A percentile compares a stretch with the other conserved stretches of the same genome.
phyloP scores from a whole-genome alignment of 768 basidiomycete species.

The Trametes cubensis region DNA sequence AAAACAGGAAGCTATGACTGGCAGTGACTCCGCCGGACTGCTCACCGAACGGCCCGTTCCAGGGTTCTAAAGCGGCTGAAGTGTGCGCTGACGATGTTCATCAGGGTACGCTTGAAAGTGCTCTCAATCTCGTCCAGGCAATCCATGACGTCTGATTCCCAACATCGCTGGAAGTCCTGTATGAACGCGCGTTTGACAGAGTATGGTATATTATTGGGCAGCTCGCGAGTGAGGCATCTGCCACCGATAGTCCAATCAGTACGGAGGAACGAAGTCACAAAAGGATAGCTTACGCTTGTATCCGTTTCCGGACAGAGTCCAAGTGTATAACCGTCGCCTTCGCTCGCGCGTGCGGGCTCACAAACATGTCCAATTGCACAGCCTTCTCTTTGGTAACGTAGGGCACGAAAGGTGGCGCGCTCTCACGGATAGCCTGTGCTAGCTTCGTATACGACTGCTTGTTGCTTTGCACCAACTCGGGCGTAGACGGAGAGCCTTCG shows the following conservation, averaged over 20 bases:
- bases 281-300: neutral
- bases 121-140: constrained; percentile 41
- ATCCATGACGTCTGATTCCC: constrained; percentile 38
- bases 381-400: constrained; percentile 23
- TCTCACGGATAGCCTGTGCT: constrained; percentile 39
- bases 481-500: constrained; percentile 28
- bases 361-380: neutral
- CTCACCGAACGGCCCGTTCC: constrained; percentile 1
- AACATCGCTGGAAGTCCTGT: constrained; percentile 38
- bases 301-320: neutral
- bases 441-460: constrained; percentile 38
- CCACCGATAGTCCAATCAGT: neutral
- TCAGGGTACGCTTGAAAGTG: constrained; percentile 36
- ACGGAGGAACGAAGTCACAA: neutral
- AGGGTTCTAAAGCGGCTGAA: constrained; percentile 41
- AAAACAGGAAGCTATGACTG: too few species aligned
- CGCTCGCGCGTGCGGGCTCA: neutral
- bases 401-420: constrained; percentile 47
- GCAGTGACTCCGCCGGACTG: too few species aligned
- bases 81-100: constrained; percentile 33
- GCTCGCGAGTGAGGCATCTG: constrained; percentile 47
- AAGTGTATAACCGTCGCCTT: neutral
- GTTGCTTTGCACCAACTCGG: constrained; percentile 41
- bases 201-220: constrained; percentile 48
- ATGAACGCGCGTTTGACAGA: constrained; percentile 46